phyloP scores from a whole-genome alignment of 2,329 filamentous ascomycete species.

The Verticillium tricorpus region DNA sequence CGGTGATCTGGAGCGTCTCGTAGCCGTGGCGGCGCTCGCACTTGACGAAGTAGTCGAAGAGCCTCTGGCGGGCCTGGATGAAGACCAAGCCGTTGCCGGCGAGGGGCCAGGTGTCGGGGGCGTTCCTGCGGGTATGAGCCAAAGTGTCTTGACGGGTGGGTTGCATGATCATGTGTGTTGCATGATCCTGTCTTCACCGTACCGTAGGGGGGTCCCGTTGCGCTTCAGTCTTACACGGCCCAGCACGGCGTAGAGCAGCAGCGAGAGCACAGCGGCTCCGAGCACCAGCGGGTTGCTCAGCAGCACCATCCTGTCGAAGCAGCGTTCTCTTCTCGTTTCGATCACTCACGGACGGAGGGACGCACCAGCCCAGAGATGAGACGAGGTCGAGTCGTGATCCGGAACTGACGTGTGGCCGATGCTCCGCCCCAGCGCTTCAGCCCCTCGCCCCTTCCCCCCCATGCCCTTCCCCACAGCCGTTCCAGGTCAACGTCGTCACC shows the following conservation, averaged over 20 bases:
- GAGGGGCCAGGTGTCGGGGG: constrained; percentile 48
- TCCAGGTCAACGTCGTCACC: neutral
- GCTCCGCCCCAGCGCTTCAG: neutral
- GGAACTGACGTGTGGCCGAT: neutral
- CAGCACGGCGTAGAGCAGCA: neutral
- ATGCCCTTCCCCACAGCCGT: neutral
- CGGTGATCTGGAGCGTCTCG: constrained; percentile 58
- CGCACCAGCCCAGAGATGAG: neutral
- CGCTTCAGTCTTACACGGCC: constrained; percentile 9
- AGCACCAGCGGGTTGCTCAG: neutral
- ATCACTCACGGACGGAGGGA: too few relatives aligned
- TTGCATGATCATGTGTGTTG: neutral
- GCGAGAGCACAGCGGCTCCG: neutral
- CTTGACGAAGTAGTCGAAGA: constrained; percentile 59
- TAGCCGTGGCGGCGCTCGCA: constrained; percentile 52
- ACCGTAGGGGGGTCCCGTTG: constrained; percentile 28
- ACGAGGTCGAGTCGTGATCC: neutral
- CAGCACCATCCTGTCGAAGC: neutral
- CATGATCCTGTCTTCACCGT: neutral
- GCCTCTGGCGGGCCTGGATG: constrained; percentile 52
- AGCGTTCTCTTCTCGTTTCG: neutral
- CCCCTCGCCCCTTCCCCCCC: neutral
- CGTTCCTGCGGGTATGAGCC: constrained; percentile 28
- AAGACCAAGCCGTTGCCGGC: constrained; percentile 59
- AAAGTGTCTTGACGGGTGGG: neutral